These are phyloP conservation scores for Cyberlindnera maclurae DNA, from an alignment of 805 yeast species.

Conservation along the genomic window DNA sequence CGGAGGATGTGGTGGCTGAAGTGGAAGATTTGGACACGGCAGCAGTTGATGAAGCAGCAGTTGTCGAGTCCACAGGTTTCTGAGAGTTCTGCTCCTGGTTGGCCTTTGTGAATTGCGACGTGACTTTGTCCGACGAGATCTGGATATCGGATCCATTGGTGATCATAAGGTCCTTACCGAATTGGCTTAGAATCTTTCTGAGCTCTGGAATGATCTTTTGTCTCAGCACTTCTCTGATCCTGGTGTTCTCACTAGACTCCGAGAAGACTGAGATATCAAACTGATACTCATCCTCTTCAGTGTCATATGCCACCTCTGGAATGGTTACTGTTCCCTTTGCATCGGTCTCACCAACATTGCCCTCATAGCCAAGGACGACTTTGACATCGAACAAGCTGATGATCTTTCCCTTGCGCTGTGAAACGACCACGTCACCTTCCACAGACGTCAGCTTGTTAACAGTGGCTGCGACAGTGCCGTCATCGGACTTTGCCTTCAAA, in stretches of 20 bases:
- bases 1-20: conserved; percentile 11
- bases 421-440: conserved; percentile 96
- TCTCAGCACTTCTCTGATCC: conserved; percentile 44
- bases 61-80: background rate
- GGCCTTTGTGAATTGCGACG: conserved; percentile 46
- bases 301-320: conserved; percentile 93
- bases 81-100: conserved; percentile 30
- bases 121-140: conserved; percentile 59
- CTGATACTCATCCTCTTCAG: conserved; percentile 78
- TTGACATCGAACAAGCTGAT: conserved; percentile 84
- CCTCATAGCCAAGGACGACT: conserved; percentile 51
- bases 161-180: conserved; percentile 71
- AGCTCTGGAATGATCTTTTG: conserved; percentile 59
- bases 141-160: conserved; percentile 85
- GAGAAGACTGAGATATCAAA: conserved; percentile 64
- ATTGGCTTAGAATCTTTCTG: conserved; percentile 49
- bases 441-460: conserved; percentile 35
- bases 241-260: conserved; percentile 45
- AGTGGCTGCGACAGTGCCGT: conserved; percentile 28
- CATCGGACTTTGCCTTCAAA: conserved; percentile 22
- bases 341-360: conserved; percentile 34
- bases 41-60: conserved; percentile 4
- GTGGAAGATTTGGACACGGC: conserved; percentile 8
- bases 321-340: conserved; percentile 69
- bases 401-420: conserved; percentile 94